A percentile compares a stretch with the other conserved stretches of the same genome.
Evolutionary conservation across 257 asterid species (phyloP).

Genomic region (Solanum tacnaense): DNA sequence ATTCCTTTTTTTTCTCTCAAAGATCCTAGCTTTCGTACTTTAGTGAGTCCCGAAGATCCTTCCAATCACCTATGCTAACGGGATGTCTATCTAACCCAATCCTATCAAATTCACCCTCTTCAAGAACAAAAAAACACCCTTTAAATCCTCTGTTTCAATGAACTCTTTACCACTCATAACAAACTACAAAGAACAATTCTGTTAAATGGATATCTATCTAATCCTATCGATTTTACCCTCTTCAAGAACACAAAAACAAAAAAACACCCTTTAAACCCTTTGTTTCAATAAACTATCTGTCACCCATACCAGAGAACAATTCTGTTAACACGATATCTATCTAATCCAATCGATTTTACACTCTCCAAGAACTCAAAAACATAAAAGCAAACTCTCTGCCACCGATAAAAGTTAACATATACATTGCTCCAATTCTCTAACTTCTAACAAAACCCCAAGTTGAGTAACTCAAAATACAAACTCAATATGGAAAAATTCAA

Average conservation of each 20-base stretch:
- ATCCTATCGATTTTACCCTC: neutral
- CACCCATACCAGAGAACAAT: neutral
- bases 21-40: neutral
- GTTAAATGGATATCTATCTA: neutral
- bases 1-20: neutral
- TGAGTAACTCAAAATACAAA: neutral
- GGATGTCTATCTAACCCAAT: neutral
- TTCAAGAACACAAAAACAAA: neutral
- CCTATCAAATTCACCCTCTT: neutral
- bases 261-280: neutral
- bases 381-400: neutral
- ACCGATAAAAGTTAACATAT: neutral
- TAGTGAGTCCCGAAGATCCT: neutral
- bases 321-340: neutral
- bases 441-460: neutral
- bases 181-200: neutral
- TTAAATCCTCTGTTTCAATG: neutral
- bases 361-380: neutral
- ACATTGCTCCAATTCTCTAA: neutral
- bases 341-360: neutral
- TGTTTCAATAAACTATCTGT: neutral
- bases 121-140: neutral
- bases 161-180: neutral
- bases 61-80: neutral
- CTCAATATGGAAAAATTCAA: neutral